Evolutionary conservation across 2,329 filamentous ascomycete species (phyloP), one percentile per base, ranked within the genome.

Genomic region (Chaetomiaceae sp.): DNA sequence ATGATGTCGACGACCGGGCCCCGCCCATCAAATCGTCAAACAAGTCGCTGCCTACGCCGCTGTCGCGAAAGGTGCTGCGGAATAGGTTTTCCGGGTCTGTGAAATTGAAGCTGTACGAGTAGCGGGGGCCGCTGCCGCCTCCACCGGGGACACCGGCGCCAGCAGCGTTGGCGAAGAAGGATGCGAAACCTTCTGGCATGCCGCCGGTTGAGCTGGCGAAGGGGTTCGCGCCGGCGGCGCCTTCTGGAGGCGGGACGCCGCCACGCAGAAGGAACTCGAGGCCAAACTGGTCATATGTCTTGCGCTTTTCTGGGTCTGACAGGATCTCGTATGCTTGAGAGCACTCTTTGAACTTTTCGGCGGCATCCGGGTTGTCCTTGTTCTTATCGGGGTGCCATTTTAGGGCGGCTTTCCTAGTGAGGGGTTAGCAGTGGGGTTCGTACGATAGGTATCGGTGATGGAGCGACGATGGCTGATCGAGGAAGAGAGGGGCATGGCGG

Each of bases 361-460:
- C 78, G 8, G 92, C 89, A 48, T 83, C 75, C 27, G 90, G 84
- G 64, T 92, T 90, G 73, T 95, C 86, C 71, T 91, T 91, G 79
- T 97, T 99, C 79, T 97, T 99, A 77, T 99, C 94, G 6, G 94
- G 94, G 67, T 99, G 94, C 73, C 84, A 91, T 74, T 91, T 95
- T 68, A 97, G 73, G 50, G 92, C 92, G 51, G 85, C 81, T 78
- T 96, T 96, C 58, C 87, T 90, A 69, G 58, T 51, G 51, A 29
- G 41, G 65, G 59, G 70, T 77, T 65, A 77, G 73, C 59, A 20
- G 43, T 25, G 25, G 23, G 32, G 38, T 14, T 36, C 36, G 2
- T 16, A 11, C 4, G 4, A 23, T 16, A 11, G 20, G 27, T n/a
- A n/a, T n/a, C n/a, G 11, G 20, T 23, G 20, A 40, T 38, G 27